Evolutionary conservation across 2,329 filamentous ascomycete species (phyloP).

Genomic region (Ilyonectria robusta): DNA sequence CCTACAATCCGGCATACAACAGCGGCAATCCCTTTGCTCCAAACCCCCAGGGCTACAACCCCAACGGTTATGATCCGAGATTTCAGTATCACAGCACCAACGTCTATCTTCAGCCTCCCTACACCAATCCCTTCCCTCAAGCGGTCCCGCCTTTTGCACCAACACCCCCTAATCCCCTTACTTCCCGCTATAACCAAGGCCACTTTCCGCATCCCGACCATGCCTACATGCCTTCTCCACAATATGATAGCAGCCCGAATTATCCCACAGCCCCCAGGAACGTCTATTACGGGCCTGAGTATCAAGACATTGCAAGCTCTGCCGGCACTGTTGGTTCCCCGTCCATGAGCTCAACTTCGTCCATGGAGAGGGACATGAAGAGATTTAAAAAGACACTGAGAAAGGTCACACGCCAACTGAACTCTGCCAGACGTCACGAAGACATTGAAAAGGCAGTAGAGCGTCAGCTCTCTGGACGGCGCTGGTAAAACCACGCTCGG

Average conservation of each 20-base stretch:
- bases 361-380: not conserved
- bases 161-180: not conserved
- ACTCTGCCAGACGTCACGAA: not conserved
- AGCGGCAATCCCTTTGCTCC: not conserved
- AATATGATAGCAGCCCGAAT: too few relatives aligned
- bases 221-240: not conserved
- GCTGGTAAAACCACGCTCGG: not conserved
- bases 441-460: too few relatives aligned
- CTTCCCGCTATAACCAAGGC: not conserved
- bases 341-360: not conserved
- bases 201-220: not conserved
- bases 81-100: not conserved
- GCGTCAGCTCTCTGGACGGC: not conserved
- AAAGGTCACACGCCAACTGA: not conserved
- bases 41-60: too few relatives aligned
- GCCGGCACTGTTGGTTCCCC: not conserved
- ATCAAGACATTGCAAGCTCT: not conserved
- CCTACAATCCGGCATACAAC: not conserved
- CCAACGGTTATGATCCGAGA: not conserved
- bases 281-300: not conserved
- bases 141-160: not conserved
- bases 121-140: not conserved
- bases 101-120: not conserved
- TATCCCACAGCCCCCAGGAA: not conserved
- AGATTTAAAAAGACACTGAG: not conserved